Evolutionary conservation across 208 protist genomes (phyloP), one percentile per base, ranked within the genome.

Genomic region (Novymonas esmeraldas): DNA sequence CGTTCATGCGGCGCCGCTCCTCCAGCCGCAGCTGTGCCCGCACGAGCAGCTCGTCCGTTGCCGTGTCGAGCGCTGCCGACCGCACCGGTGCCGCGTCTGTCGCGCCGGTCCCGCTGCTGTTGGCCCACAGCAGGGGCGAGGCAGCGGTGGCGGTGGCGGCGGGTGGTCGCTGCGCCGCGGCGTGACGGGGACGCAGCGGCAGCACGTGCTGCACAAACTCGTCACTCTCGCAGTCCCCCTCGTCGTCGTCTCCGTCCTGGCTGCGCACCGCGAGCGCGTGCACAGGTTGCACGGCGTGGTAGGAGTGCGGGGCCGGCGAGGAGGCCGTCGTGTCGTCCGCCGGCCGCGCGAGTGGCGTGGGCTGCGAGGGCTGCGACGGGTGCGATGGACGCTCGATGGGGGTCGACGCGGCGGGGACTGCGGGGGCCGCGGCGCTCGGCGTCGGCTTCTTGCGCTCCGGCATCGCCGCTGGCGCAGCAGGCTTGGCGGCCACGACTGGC

Each of bases 1-100:
- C 46, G 36, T 48, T 52, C 29, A 49, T 54, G 20, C 72, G 72
- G 11, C 73, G 65, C 6, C 70, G 72, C 61, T 81, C 82, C 50
- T 82, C 67, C 34, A 87, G 44, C 16, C 82, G 78, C 42, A 82
- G 64, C 56, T 81, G 72, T n/a, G 78, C 82, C 34, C 74, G 71
- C 11, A 81, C 51, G 56, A 87, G 70, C 44, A 87, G 46, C 48
- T 71, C 67, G 9, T 79, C 68, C 6, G 58, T 31, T 28, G 65
- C 58, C 22, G 66, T 51, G 48, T 71, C 79, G 14, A 33, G 46
- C n/a, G 51, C 62, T 34, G 29, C 55, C 10, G 39, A 0, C 9
- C 42, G 22, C 51, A 52, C 16, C 28, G 33, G 10, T 20, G 55
- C 31, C 33, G 62, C 7, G 13, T 42, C 38, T 2, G 31, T 34